Evolutionary conservation across 495 filamentous ascomycete genomes (phyloP).

Genomic region (Xanthoparmelia taractica): DNA sequence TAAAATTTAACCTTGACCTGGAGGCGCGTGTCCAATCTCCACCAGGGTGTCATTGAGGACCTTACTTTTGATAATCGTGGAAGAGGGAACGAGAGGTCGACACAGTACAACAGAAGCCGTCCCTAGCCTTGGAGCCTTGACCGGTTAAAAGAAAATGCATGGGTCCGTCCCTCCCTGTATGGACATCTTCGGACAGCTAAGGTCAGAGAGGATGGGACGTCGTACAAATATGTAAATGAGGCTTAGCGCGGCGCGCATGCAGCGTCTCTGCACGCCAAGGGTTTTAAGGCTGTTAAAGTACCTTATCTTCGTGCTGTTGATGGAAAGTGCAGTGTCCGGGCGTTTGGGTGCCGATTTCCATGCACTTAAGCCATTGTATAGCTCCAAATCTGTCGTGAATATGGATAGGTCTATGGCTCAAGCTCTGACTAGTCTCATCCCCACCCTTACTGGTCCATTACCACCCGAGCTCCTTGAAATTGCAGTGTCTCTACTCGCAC

Average conservation of each 20-base stretch:
- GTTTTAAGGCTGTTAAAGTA: no score
- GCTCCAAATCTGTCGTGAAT: slow-evolving; percentile 3
- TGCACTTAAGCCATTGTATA: not conserved
- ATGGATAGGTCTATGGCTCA: slow-evolving; percentile 75
- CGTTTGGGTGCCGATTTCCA: no score
- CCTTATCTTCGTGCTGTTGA: no score
- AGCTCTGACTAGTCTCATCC: slow-evolving; percentile 66
- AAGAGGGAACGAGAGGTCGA: not conserved
- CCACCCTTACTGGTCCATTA: slow-evolving; percentile 62
- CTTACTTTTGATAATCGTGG: not conserved
- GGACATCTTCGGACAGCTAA: no score
- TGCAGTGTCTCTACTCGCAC: slow-evolving; percentile 72
- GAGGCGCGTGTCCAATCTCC: not conserved
- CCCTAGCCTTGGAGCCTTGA: no score
- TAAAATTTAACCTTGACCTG: not conserved
- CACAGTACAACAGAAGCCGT: no score
- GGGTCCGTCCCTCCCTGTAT: no score
- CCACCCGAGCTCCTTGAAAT: slow-evolving; percentile 70
- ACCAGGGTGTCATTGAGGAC: no score
- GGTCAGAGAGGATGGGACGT: not conserved
- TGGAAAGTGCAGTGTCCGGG: no score
- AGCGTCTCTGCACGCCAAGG: no score
- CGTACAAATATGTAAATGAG: not conserved
- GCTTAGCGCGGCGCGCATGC: not conserved
- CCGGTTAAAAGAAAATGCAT: not conserved